Percentiles rank a stretch among this genome's conserved stretches.
phyloP scores from a whole-genome alignment of 805 yeast genomes.

The Candida easanensis region DNA sequence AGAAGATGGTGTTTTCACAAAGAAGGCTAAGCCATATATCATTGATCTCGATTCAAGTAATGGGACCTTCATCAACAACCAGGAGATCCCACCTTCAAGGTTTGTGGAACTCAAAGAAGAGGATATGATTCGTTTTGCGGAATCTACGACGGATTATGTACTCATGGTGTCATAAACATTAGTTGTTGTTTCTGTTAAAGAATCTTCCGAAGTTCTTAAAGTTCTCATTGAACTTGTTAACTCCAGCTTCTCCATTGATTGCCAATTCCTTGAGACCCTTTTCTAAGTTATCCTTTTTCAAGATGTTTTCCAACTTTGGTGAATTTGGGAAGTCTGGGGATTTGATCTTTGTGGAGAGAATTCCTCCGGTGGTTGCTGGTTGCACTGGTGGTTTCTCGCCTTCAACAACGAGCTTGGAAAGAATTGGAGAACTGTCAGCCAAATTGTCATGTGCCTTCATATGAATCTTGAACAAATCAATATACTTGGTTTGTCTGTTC shows the following conservation, averaged over 20 bases:
- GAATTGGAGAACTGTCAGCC: constrained; percentile 27
- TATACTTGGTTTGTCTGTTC: constrained; percentile 21
- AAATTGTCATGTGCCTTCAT: constrained; percentile 25
- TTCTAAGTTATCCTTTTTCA: constrained; percentile 32
- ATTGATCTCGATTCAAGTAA: constrained; percentile 47
- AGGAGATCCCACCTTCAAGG: constrained; percentile 36
- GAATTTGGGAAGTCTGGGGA: constrained; percentile 22
- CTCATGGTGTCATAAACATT: constrained; percentile 13
- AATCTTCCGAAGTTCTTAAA: constrained; percentile 68
- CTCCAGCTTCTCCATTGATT: constrained; percentile 56
- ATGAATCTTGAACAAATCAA: constrained; percentile 27
- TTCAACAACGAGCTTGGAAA: constrained; percentile 22
- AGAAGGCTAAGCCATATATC: constrained; percentile 35
- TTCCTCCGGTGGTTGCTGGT: constrained; percentile 10
- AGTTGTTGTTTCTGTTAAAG: constrained; percentile 37
- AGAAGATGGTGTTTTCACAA: constrained; percentile 2
- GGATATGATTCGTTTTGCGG: constrained; percentile 42
- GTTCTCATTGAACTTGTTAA: constrained; percentile 63
- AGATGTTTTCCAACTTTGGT: constrained; percentile 27
- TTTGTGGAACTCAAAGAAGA: constrained; percentile 40
- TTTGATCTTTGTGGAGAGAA: constrained; percentile 12
- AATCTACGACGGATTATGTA: constrained; percentile 30
- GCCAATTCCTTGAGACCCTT: constrained; percentile 35
- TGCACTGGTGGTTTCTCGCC: constrained; percentile 3
- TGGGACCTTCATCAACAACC: constrained; percentile 43